A percentile compares a stretch with the other conserved stretches of the same genome.
phyloP scores from a whole-genome alignment of 129 eudicot species.

The Helianthus annuus region DNA sequence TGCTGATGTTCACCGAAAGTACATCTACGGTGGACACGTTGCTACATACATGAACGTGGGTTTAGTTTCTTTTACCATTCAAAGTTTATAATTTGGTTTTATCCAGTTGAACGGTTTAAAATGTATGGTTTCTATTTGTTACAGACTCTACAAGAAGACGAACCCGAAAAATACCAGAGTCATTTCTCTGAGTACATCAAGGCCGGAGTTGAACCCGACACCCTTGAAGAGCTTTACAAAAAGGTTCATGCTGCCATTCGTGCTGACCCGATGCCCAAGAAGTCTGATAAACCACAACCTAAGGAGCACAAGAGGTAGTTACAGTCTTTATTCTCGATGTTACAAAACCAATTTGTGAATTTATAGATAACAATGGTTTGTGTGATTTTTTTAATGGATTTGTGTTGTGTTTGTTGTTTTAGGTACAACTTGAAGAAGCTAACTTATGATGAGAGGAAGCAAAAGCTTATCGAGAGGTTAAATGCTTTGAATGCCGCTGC shows the following conservation, averaged over 20 bases:
- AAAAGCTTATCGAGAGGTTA: conserved; percentile 69
- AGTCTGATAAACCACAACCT: conserved; percentile 61
- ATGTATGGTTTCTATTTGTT: not conserved
- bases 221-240: conserved; percentile 73
- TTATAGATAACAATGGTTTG: too few species aligned
- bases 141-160: conserved; percentile 79
- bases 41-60: conserved; percentile 79
- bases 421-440: conserved; percentile 90
- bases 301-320: conserved; percentile 78
- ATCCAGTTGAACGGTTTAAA: not conserved
- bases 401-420: conserved; percentile 10
- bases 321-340: not conserved
- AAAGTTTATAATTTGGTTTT: not conserved
- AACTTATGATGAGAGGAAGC: conserved; percentile 87
- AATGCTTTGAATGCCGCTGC: conserved; percentile 81
- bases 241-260: conserved; percentile 95
- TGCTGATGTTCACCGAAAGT: conserved; percentile 82
- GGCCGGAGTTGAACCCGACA: conserved; percentile 63
- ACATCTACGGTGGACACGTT: conserved; percentile 90
- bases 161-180: conserved; percentile 79
- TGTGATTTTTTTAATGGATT: not conserved
- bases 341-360: too few species aligned
- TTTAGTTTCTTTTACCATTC: not conserved
- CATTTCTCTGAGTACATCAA: conserved; percentile 72
- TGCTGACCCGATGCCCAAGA: too few species aligned